phyloP scores from a whole-genome alignment of 768 basidiomycete species.

The Lactarius quietus region DNA sequence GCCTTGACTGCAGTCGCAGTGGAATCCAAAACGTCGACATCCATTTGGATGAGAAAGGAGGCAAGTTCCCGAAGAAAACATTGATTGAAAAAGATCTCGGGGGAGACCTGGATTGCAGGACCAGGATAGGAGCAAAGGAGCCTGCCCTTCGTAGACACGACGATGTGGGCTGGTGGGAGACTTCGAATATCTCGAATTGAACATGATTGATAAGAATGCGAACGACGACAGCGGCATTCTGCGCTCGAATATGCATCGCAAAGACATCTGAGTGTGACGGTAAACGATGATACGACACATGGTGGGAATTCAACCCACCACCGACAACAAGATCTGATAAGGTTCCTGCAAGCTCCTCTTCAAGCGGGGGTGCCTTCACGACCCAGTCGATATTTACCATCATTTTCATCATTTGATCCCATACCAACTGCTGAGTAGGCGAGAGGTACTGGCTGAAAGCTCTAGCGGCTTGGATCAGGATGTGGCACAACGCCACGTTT shows the following conservation, averaged over 20 bases:
- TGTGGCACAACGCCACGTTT: constrained; percentile 4
- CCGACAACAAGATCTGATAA: constrained; percentile 1
- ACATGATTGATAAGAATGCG: background rate
- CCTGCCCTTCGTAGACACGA: constrained; percentile 41
- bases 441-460: background rate
- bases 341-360: background rate
- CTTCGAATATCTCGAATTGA: constrained; percentile 37
- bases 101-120: constrained; percentile 39
- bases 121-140: constrained; percentile 33
- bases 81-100: background rate
- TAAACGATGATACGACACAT: background rate
- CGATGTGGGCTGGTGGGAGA: constrained; percentile 35
- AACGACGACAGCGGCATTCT: constrained; percentile 11
- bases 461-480: background rate
- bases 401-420: constrained; percentile 9
- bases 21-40: background rate
- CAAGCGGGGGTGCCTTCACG: background rate
- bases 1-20: background rate
- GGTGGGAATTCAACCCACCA: background rate
- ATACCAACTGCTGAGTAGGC: background rate
- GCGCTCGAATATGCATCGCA: constrained; percentile 10
- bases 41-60: background rate
- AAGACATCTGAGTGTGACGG: constrained; percentile 1
- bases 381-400: background rate
- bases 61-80: background rate